phyloP scores from a whole-genome alignment of 2,329 filamentous ascomycete genomes.

The Xylaria sp. region DNA sequence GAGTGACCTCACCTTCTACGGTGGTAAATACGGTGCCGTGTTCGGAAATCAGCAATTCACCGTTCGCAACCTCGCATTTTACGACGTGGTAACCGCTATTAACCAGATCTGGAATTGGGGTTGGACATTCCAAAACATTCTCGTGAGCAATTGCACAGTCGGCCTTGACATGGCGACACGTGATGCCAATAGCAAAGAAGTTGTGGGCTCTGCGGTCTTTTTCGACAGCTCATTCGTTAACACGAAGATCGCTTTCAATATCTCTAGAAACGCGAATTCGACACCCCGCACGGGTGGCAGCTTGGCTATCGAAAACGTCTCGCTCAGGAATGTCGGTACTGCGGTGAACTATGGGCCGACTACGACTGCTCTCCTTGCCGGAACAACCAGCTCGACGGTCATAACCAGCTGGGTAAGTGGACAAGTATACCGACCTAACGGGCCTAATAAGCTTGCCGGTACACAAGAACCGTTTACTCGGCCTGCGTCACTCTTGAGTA shows the following conservation, averaged over 20 bases:
- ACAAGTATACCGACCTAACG: slow-evolving; percentile 62
- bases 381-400: slow-evolving; percentile 51
- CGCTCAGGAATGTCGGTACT: slow-evolving; percentile 47
- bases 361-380: slow-evolving; percentile 58
- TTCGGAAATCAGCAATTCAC: slow-evolving; percentile 71
- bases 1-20: slow-evolving; percentile 72
- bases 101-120: slow-evolving; percentile 79
- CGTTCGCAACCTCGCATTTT: slow-evolving; percentile 72
- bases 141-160: slow-evolving; percentile 60
- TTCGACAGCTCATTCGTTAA: slow-evolving; percentile 74
- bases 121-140: slow-evolving; percentile 65
- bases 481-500: slow-evolving; percentile 61
- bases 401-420: slow-evolving; percentile 70
- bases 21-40: slow-evolving; percentile 68
- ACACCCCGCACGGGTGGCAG: slow-evolving; percentile 48
- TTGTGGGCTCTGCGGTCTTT: slow-evolving; percentile 75
- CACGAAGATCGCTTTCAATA: slow-evolving; percentile 71
- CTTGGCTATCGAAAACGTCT: slow-evolving; percentile 55
- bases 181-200: slow-evolving; percentile 25
- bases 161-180: slow-evolving; percentile 69
- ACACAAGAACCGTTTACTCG: slow-evolving; percentile 51
- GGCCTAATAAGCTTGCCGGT: slow-evolving; percentile 55
- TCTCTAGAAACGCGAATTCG: slow-evolving; percentile 52
- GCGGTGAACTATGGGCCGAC: slow-evolving; percentile 53
- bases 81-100: slow-evolving; percentile 68